These are phyloP conservation scores for Xerophyta viscosa DNA, from an alignment of 106 monocot species.

Conservation along the genomic window DNA sequence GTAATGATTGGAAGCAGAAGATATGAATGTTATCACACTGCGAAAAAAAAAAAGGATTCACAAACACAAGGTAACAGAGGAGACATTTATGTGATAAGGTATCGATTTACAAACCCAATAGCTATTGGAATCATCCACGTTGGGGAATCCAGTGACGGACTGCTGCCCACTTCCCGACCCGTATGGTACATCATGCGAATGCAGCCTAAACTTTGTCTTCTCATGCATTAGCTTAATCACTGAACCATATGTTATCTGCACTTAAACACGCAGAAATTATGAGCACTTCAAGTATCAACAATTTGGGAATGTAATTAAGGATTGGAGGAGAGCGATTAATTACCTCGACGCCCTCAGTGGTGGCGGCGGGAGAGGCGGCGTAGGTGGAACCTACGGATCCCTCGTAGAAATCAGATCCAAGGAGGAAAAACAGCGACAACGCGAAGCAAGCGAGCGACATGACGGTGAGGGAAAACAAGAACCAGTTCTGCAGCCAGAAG, in stretches of 20 bases:
- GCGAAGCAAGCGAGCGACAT: constrained; percentile 54
- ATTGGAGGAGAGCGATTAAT: not conserved
- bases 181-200: constrained; percentile 85
- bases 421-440: constrained; percentile 48
- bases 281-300: not conserved
- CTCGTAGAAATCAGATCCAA: constrained; percentile 32
- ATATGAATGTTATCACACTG: no score
- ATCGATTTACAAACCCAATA: constrained; percentile 71
- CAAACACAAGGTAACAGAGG: not conserved
- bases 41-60: no score
- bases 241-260: constrained; percentile 61
- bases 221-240: constrained; percentile 84
- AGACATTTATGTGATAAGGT: no score
- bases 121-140: constrained; percentile 78
- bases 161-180: constrained; percentile 88
- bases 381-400: constrained; percentile 31
- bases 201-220: constrained; percentile 67
- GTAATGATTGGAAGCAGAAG: no score
- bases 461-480: constrained; percentile 36
- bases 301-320: not conserved
- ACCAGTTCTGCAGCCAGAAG: constrained; percentile 53
- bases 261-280: constrained; percentile 1
- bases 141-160: constrained; percentile 74
- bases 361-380: constrained; percentile 18
- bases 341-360: constrained; percentile 49